Evolutionary conservation across 73 alveolate genomes (phyloP).

Genomic region (Uronychia setigera): DNA sequence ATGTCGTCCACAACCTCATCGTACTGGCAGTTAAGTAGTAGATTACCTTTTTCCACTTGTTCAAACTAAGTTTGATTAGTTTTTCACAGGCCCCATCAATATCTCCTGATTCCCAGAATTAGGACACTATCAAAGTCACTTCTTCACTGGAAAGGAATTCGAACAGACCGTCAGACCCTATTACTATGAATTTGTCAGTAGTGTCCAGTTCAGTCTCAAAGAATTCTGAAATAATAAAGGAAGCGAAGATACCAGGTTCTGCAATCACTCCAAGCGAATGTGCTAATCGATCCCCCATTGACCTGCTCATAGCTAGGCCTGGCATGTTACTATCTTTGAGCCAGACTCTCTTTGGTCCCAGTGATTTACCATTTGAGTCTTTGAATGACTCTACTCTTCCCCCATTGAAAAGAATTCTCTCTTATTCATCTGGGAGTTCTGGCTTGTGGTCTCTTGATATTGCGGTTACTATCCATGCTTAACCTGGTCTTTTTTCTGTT

Average conservation of each 20-base stretch:
- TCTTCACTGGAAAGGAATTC: slow-evolving; percentile 26
- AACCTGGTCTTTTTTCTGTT: background rate
- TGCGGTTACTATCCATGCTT: slow-evolving; percentile 15
- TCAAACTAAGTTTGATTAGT: slow-evolving; percentile 30
- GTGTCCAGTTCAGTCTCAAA: slow-evolving; percentile 12
- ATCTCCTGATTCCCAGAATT: slow-evolving; percentile 40
- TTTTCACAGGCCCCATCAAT: slow-evolving; percentile 64
- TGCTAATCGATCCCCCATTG: slow-evolving; percentile 70
- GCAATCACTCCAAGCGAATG: slow-evolving; percentile 62
- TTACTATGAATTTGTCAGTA: slow-evolving; percentile 9
- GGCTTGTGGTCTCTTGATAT: slow-evolving; percentile 94
- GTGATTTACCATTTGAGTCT: slow-evolving; percentile 57
- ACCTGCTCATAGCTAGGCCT: slow-evolving; percentile 74
- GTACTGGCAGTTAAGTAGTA: background rate
- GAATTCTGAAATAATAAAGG: slow-evolving; percentile 14
- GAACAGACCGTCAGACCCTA: slow-evolving; percentile 25
- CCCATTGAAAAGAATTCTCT: slow-evolving; percentile 78
- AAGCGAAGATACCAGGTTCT: slow-evolving; percentile 36
- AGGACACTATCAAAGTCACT: slow-evolving; percentile 13
- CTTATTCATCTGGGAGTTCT: slow-evolving; percentile 83
- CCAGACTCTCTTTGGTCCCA: slow-evolving; percentile 69
- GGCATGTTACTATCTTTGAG: slow-evolving; percentile 47
- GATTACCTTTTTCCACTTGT: slow-evolving; percentile 38
- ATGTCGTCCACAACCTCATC: slow-evolving; percentile 49
- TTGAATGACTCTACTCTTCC: slow-evolving; percentile 90